Evolutionary conservation across 139 green algal genomes (phyloP), one percentile per base, ranked within the genome.

Genomic region (Desmodesmus armatus): DNA sequence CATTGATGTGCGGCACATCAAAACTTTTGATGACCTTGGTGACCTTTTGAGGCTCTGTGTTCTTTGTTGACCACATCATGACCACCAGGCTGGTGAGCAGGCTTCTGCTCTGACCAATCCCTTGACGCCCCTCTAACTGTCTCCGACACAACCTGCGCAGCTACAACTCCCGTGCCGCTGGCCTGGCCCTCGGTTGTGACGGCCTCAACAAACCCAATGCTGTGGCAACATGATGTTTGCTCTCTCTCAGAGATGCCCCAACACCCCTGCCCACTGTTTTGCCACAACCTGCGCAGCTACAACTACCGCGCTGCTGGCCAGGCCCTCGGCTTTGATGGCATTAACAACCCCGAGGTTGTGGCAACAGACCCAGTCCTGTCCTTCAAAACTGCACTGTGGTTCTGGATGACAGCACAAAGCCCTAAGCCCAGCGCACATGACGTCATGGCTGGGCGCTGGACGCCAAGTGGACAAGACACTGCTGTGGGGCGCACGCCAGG

Each of bases 331-430:
- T 35, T 88, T 29, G 76, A 85, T 55, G 71, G 76, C 41, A 66
- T 88, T 40, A 66, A 71, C 63, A 73, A 85, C 44, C 84, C 84
- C 2, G 84, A 85, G 31, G 31, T 39, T 21, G 70, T 88, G 25
- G 15, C 44, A 11, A n/a, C 40, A 33, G 51, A 88, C 76, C 40
- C 66, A 29, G 62, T 79, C 19, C 72, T 88, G 27, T 49, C 84
- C 49, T 88, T 88, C 66, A 79, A 72, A 51, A 88, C 74, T n/a
- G 83, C 73, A 3, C 62, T 88, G n/a, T 88, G 78, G 75, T 88
- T 88, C 67, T 88, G 84, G 84, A 85, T 81, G 76, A 80, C 69
- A 1, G 49, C 84, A 25, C 65, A 51, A 33, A 31, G n/a, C 35
- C 58, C 65, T 60, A 88, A 82, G 43, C 84, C 84, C 29, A 85